Evolutionary conservation across 768 basidiomycete species (phyloP), one percentile per base, ranked within the genome.

Genomic region (Mycena belliarum): DNA sequence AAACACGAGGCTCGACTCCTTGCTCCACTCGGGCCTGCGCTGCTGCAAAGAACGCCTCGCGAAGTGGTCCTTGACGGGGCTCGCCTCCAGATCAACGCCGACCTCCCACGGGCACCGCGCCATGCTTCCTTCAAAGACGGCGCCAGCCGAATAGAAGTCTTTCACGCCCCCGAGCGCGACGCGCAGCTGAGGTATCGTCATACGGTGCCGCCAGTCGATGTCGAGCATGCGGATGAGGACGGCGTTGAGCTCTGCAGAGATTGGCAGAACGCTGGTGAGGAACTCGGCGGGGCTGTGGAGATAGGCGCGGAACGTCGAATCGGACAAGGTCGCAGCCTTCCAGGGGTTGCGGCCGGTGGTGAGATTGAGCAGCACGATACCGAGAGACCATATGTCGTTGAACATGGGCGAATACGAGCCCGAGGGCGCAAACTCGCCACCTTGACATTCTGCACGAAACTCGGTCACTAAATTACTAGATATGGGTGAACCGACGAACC

Each of bases 331-430:
- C 4, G 96, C 95, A 23, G 91, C 89, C 71, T 91, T 91, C 96
- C 96, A 98, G 5, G 96, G 96, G 67, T 98, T 98, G 29, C 96
- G 85, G 6, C 94, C 93, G 23, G 93, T 97, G 25, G 91, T 86
- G 43, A 99, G 85, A 73, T 99, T 99, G 69, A 98, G 86, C 35
- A 99, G 87, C 59, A 99, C 92, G 67, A 99, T 91, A 32, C 95
- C 96, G 42, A 98, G 78, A 9, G 95, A 94, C 96, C 96, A 99
- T 62, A 98, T 83, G 71, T 99, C 96, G 72, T 97, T 96, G 69
- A 83, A 84, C 63, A 85, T 81, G 10, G 95, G 93, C 9, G 89
- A 89, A 74, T 99, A 99, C 6, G 82, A 76, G 58, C 83, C 82
- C 53, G 79, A 80, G 18, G 78, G 79, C 32, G 83, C 81, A 60